Evolutionary conservation across 2,329 filamentous ascomycete species (phyloP).

Genomic region (Thelonectria blattea): DNA sequence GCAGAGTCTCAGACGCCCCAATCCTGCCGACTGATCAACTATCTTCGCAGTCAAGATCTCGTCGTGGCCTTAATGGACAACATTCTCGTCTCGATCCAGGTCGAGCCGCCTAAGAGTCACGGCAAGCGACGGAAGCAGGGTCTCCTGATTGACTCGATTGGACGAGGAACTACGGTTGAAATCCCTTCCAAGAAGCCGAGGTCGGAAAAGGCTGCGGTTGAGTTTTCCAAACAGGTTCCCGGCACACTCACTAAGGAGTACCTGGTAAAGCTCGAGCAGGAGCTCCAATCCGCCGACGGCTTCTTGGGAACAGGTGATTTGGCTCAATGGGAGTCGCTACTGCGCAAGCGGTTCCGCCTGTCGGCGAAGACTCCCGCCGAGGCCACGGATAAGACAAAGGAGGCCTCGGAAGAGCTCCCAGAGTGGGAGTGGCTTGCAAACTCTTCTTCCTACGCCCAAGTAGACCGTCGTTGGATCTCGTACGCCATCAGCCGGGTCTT

Average conservation of each 20-base stretch:
- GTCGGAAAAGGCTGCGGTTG: constrained; percentile 39
- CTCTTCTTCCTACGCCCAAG: constrained; percentile 55
- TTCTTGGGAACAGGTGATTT: constrained; percentile 54
- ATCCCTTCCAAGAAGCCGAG: constrained; percentile 43
- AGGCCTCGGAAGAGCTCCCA: constrained; percentile 39
- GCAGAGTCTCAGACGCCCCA: constrained; percentile 44
- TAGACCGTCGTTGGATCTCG: constrained; percentile 70
- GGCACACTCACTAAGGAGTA: constrained; percentile 59
- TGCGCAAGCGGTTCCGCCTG: constrained; percentile 58
- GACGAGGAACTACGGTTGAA: constrained; percentile 61
- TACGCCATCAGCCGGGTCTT: constrained; percentile 69
- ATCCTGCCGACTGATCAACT: constrained; percentile 58
- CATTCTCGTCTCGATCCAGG: constrained; percentile 70
- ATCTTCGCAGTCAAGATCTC: constrained; percentile 70
- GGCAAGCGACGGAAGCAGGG: constrained; percentile 64
- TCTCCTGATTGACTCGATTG: constrained; percentile 75
- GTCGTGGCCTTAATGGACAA: constrained; percentile 69
- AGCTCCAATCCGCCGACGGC: constrained; percentile 55
- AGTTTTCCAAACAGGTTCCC: constrained; percentile 49
- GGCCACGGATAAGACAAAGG: constrained; percentile 27
- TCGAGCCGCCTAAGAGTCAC: constrained; percentile 66
- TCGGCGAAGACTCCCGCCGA: constrained; percentile 31
- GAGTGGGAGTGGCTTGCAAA: constrained; percentile 60
- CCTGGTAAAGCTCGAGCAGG: constrained; percentile 51
- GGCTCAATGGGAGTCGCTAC: constrained; percentile 55